Evolutionary conservation across 495 filamentous ascomycete genomes (phyloP), one percentile per base, ranked within the genome.

Genomic region (Chaetomium cochliodes): DNA sequence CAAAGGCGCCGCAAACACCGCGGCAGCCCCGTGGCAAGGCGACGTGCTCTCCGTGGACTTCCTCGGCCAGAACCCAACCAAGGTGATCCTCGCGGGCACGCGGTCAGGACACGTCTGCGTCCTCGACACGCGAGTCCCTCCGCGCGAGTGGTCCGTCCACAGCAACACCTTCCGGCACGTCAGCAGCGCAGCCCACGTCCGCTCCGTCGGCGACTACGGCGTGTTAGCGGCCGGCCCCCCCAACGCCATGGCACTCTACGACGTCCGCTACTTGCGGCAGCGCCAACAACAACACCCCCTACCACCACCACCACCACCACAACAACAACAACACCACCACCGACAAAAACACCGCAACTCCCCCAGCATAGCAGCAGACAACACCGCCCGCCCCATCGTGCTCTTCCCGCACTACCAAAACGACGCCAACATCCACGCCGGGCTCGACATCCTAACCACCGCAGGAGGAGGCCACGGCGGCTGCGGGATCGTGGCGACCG

Each of bases 161-260:
- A 11, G 18, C 22, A 62, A 57, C 50, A 18, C 72, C 20, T 75
- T 75, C 49, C 23, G 33, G 2, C 73, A 73, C 67, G 16, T n/a
- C 20, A 69, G 64, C 46, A 65, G 69, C 49, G 65, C 77, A 18
- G 69, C 78, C 0, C 76, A 80, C 52, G 58, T 80, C 22, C 67
- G 64, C 18, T 63, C 71, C 13, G 49, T 79, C 18, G 65, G 66
- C 20, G 64, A 60, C 23, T 58, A 79, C 67, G 70, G 74, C 33
- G 64, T 80, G 18, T 67, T 82, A 0, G 80, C 72, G 1, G 70
- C 79, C 1, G 78, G 80, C 1, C 66, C 79, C 1, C 25, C 56
- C 25, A 70, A 63, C 57, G 65, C 62, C 54, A 74, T 82, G 68
- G 69, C 66, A 0, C 57, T 82, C 0, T 81, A 76, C 57, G 80